Base-by-base conservation (phyloP, 1,284 basidiomycete genomes). In the Moniliophthora roreri region DNA sequence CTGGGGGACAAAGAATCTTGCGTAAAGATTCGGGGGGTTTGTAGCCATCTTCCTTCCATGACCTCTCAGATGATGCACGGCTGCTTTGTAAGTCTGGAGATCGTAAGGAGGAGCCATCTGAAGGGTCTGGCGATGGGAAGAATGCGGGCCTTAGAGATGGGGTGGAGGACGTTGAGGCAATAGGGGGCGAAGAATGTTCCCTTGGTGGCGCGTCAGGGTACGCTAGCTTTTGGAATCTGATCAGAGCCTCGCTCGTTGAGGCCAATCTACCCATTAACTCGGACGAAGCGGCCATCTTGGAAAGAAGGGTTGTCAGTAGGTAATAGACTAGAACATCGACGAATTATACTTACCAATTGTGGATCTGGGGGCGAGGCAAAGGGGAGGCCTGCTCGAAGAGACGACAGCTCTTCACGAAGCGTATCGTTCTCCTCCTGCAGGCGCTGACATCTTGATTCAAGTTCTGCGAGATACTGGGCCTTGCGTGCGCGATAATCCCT, bases 401-500 rank as follows among this genome's bases (percentile, higher is more conserved):
- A 60, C 13, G 72, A 72, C 38, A 85, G 64, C 59, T 84, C 80
- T 51, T 70, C 69, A 40, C 74, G 74, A 47, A 85, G 68, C 35
- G 69, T 65, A 7, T 54, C 65, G 59, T 84, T 84, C 64, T 85
- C 83, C 26, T 75, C 76, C 60, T 85, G 83, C 15, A 75, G 73
- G 28, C 65, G 71, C 26, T 69, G 71, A 63, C 76, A 78, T 37
- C 81, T 74, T 15, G 77, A 72, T 62, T 86, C 82, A 40, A 85
- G 73, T 41, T 80, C 79, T 3, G 76, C 65, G 48, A 85, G 62
- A 66, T 84, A 80, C 51, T 75, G 74, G 5, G 81, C 78, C 62
- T 80, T 81, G 46, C 83, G 74, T 10, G 82, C 83, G 38, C 84
- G 78, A 63, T 85, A 86, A 63, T 84, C 82, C 9, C 84, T 75